Conservation (phyloP, 2,329 filamentous ascomycete species). For the Cylindrodendrum hubeiense region DNA sequence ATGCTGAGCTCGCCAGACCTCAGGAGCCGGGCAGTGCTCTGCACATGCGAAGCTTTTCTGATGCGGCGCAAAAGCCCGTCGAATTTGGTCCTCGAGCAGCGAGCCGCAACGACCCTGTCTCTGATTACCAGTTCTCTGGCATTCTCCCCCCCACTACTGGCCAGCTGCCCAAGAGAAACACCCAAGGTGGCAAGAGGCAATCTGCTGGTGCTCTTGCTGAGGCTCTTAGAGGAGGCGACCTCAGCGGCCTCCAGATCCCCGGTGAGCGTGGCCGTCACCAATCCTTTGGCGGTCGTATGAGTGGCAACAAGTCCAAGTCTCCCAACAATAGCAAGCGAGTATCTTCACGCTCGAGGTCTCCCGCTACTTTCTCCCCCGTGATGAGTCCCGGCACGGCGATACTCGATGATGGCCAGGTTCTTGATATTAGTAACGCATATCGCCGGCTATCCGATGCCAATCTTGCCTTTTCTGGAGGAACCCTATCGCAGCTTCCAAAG, state of each 20-base stretch:
- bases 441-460: conserved; percentile 79
- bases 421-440: conserved; percentile 79
- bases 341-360: conserved; percentile 54
- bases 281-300: conserved; percentile 52
- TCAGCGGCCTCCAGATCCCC: conserved; percentile 62
- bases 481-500: conserved; percentile 70
- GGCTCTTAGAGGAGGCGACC: conserved; percentile 64
- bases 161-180: conserved; percentile 65
- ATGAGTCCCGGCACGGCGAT: conserved; percentile 56
- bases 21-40: conserved; percentile 37
- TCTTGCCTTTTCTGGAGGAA: conserved; percentile 72
- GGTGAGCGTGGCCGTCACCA: conserved; percentile 56
- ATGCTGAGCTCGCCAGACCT: conserved; percentile 20
- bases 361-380: conserved; percentile 45
- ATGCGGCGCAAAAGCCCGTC: conserved; percentile 60
- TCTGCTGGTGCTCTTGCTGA: conserved; percentile 61
- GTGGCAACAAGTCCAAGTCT: conserved; percentile 63
- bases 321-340: conserved; percentile 59
- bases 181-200: conserved; percentile 56
- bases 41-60: conserved; percentile 66
- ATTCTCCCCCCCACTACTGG: conserved; percentile 67
- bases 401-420: conserved; percentile 70
- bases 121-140: conserved; percentile 72
- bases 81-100: conserved; percentile 57
- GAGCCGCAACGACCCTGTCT: conserved; percentile 56